Evolutionary conservation across 306 rosid genomes (phyloP).

Genomic region (Prunus persica): Prunus_persica_NCBIv2 NC_034010.1:26535501-26536000

Average conservation of each 20-base stretch:
- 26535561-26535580: constrained; percentile 91
- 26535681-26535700: not conserved
- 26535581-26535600: constrained; percentile 95
- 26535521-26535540: constrained; percentile 81
- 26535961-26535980: constrained; percentile 36
- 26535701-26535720: not conserved
- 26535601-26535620: constrained; percentile 33
- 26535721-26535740: not conserved
- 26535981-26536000: constrained; percentile 26
- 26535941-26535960: constrained; percentile 34
- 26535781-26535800: constrained; percentile 17
- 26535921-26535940: constrained; percentile 47
- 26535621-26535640: constrained; percentile 31
- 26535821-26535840: constrained; percentile 38
- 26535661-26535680: constrained; percentile 22
- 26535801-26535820: constrained; percentile 20
- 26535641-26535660: constrained; percentile 23
- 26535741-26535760: not conserved
- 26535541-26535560: constrained; percentile 75
- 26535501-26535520: constrained; percentile 97
- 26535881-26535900: constrained; percentile 49
- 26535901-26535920: constrained; percentile 56
- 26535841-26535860: constrained; percentile 94
- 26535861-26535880: constrained; percentile 81
- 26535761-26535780: not conserved